Evolutionary conservation across 192 early-diverging fungal genomes (phyloP), one percentile per base, ranked within the genome.

Genomic region (Phycomyces nitens): DNA sequence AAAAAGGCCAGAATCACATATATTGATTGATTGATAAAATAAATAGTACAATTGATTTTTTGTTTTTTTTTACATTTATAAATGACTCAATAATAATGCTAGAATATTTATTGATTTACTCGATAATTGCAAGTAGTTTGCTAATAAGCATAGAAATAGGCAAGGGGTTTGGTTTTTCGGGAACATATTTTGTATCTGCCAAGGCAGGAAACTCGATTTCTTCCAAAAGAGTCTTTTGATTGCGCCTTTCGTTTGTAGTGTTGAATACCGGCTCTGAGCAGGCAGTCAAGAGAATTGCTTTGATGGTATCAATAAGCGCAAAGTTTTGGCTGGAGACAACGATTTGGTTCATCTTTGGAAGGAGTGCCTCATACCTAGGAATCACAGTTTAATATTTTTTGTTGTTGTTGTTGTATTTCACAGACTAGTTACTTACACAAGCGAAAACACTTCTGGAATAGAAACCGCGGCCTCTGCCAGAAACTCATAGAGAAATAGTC

Each of bases 401-500:
- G 47, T 59, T 7, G 11, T 18, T 27, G 7, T 49, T 39, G 16
- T 40, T 11, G 0, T 41, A 22, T 53, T 57, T 50, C 52, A 57
- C 34, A 40, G 40, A 61, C 73, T 16, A 60, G 41, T 55, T 20
- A 82, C 84, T 85, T 85, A 90, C 84, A 92, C 77, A 26, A 90
- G 65, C 8, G 78, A 66, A 66, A 93, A 87, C n/a, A 85, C 79
- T 41, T 88, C 81, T 20, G 90, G 91, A 11, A 81, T 76, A 9
- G 80, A 71, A 12, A 72, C 65, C 0, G 91, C 84, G 26, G 86
- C 85, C 68, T 91, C 87, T 9, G 88, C 81, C 26, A 93, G 66
- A 70, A 89, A 86, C 7, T 82, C 82, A 52, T 92, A 93, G 11
- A 93, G 72, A 56, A 85, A 91, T 23, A 84, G 49, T 11, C 81